Percentiles rank a stretch among this genome's conserved stretches.
These are phyloP conservation scores for Salix dunnii DNA, from an alignment of 345 rosid species.

Conservation along the genomic window DNA sequence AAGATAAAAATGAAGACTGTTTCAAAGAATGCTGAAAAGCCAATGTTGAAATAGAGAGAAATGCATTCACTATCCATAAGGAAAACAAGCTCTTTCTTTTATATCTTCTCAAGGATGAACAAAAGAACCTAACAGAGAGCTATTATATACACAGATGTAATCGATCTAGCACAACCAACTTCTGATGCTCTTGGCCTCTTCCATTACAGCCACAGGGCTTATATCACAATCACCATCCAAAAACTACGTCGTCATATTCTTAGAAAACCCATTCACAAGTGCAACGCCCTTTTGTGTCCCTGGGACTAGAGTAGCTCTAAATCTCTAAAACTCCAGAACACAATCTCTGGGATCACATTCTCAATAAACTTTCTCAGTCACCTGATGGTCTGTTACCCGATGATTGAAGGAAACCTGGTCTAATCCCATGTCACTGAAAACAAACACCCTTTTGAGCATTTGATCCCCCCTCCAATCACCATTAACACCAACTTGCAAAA, in stretches of 20 bases:
- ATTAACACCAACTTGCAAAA: slow-evolving; percentile 41
- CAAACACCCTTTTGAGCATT: slow-evolving; percentile 55
- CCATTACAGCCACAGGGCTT: slow-evolving; percentile 39
- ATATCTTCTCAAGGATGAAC: too few species aligned
- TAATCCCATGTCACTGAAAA: slow-evolving; percentile 74
- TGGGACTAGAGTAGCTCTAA: slow-evolving; percentile 46
- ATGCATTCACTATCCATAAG: too few species aligned
- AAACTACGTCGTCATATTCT: slow-evolving; percentile 59
- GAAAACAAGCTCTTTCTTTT: too few species aligned
- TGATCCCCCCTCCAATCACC: slow-evolving; percentile 43
- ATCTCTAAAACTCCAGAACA: slow-evolving; percentile 66
- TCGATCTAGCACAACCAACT: slow-evolving; percentile 41
- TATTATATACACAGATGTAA: neutral
- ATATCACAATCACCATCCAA: slow-evolving; percentile 38
- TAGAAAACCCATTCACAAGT: slow-evolving; percentile 59
- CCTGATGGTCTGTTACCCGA: slow-evolving; percentile 52
- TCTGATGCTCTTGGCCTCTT: slow-evolving; percentile 37
- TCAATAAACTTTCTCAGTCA: slow-evolving; percentile 40
- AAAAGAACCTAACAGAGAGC: too few species aligned
- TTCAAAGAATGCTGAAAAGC: too few species aligned
- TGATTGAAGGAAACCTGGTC: slow-evolving; percentile 29
- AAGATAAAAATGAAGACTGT: too few species aligned
- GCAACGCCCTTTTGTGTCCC: slow-evolving; percentile 45
- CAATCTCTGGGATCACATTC: slow-evolving; percentile 46
- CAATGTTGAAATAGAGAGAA: too few species aligned